phyloP scores from a whole-genome alignment of 352 stramenopile species.

The Phytophthora fragariae region DNA sequence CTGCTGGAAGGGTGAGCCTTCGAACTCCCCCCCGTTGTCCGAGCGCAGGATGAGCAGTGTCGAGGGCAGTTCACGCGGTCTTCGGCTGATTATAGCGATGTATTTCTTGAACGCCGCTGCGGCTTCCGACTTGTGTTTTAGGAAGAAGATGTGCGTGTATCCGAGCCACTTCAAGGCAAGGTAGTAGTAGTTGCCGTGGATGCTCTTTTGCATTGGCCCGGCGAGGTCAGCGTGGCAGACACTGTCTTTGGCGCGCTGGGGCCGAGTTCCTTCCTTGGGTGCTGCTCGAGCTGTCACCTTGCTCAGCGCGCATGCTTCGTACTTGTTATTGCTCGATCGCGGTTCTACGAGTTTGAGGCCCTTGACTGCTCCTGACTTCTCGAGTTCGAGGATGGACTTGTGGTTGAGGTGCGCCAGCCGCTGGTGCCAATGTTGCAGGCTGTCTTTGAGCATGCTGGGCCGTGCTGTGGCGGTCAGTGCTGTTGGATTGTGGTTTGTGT shows the following conservation, averaged over 20 bases:
- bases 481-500: no score
- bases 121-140: not conserved
- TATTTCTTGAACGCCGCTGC: not conserved
- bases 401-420: not conserved
- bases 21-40: constrained; percentile 13
- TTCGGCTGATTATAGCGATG: not conserved
- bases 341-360: no score
- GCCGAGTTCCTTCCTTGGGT: not conserved
- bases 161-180: constrained; percentile 9
- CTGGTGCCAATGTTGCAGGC: constrained; percentile 12
- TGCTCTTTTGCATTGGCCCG: constrained; percentile 10
- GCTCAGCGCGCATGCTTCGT: not conserved
- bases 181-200: constrained; percentile 9
- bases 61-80: no score
- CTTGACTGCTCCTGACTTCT: not conserved
- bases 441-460: not conserved
- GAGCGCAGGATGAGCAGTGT: not conserved
- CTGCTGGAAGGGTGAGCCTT: not conserved
- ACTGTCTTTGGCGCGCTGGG: not conserved
- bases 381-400: constrained; percentile 4
- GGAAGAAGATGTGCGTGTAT: constrained; percentile 15
- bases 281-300: not conserved
- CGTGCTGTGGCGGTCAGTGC: not conserved
- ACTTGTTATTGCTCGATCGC: not conserved
- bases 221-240: constrained; percentile 15